Evolutionary conservation across 352 stramenopile species (phyloP).

Genomic region (Pythium folliculosum): DNA sequence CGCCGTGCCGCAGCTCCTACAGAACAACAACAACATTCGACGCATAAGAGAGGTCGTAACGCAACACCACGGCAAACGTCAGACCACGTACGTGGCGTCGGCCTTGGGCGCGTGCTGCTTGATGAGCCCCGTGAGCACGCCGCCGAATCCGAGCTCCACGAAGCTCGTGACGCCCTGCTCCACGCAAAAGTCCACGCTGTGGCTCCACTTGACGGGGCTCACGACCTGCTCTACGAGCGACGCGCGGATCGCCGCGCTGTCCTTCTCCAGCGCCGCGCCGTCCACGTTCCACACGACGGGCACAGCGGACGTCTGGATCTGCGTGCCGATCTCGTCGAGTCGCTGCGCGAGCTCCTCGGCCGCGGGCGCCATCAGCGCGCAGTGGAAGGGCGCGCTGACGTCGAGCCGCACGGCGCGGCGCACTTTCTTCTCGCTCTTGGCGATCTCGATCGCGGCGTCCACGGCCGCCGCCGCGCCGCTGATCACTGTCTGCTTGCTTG

Average conservation of each 20-base stretch:
- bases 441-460: slow-evolving; percentile 47
- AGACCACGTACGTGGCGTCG: slow-evolving; percentile 27
- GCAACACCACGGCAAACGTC: background rate
- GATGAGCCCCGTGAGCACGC: slow-evolving; percentile 76
- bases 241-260: slow-evolving; percentile 40
- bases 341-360: slow-evolving; percentile 44
- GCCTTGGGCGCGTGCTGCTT: slow-evolving; percentile 57
- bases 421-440: slow-evolving; percentile 71
- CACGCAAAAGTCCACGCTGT: slow-evolving; percentile 79
- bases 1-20: slow-evolving; percentile 55
- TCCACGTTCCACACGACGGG: slow-evolving; percentile 86
- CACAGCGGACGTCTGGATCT: slow-evolving; percentile 41
- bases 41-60: no score
- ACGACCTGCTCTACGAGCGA: slow-evolving; percentile 66
- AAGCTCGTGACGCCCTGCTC: slow-evolving; percentile 49
- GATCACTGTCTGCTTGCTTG: slow-evolving; percentile 83
- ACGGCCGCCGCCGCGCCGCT: slow-evolving; percentile 62
- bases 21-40: background rate
- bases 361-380: slow-evolving; percentile 72
- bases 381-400: slow-evolving; percentile 88
- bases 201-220: slow-evolving; percentile 70
- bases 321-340: slow-evolving; percentile 35
- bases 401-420: slow-evolving; percentile 69
- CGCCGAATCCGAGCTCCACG: slow-evolving; percentile 69
- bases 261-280: slow-evolving; percentile 44